Base-by-base conservation (phyloP, 805 yeast genomes). In the Brettanomyces bruxellensis region DNA sequence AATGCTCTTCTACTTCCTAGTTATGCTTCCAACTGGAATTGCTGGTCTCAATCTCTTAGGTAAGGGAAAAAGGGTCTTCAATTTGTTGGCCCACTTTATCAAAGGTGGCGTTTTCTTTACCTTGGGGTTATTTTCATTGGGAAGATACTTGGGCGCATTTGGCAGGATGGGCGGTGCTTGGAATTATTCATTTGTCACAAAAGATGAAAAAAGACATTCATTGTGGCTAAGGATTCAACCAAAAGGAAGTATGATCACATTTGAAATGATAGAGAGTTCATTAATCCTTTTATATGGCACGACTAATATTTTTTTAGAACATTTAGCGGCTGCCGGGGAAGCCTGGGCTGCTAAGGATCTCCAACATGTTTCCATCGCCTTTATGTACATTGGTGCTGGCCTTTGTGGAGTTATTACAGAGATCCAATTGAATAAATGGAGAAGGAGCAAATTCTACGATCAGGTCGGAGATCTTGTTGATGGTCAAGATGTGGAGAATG, bases 261-360 rank as follows among this genome's bases (percentile, higher is more conserved):
- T 90, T 88, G 99, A 91, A 68, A 79, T 80, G 67, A 61, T 86
- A 44, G 98, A 91, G 68, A 74, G 85, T 39, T 75, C 79, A 38
- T 69, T 90, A 49, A 88, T 93, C 51, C 79, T 88, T 57, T 80
- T 89, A 57, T 91, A 91, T 62, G 99, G 99, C 11, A 67, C 78
- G 22, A 86, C 98, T 18, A 93, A 93, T 62, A 73, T 93, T 23
- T 93, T 93, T 60, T 61, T 93, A 65, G 99, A 93, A 65, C 97
- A 87, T 63, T 72, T 93, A 52, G 86, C 88, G 25, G 71, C 78
- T 43, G 67, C 79, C 4, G 93, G 84, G 46, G 95, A 95, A 23
- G 78, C 64, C 32, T 93, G 97, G 96, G 70, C 85, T 7, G 86
- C 95, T 36, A 88, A 87, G 61, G 96, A 88, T 57, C 71, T 88